Conservation (phyloP, 176 grass and related monocot genomes). For the Oropetium thomaeum region DNA sequence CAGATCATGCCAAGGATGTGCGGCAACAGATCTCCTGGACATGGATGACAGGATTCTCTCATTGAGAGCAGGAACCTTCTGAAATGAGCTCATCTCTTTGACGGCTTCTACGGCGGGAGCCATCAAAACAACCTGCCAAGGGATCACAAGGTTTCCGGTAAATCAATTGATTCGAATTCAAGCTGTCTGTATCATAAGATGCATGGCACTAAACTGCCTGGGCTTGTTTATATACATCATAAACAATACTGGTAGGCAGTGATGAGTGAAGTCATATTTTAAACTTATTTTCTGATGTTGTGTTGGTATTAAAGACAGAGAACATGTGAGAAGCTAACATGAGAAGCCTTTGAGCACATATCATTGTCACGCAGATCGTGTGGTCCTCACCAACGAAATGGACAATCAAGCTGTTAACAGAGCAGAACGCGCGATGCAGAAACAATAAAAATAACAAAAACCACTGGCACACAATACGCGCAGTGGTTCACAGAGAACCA, state of each 20-base stretch:
- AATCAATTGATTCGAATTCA: neutral
- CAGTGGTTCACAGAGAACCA: no score
- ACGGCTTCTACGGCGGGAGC: slow-evolving; percentile 55
- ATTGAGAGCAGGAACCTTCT: slow-evolving; percentile 57
- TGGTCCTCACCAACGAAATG: neutral
- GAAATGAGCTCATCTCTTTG: slow-evolving; percentile 4
- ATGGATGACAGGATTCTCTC: slow-evolving; percentile 85
- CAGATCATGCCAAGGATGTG: slow-evolving; percentile 98
- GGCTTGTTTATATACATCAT: neutral
- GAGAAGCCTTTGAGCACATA: neutral
- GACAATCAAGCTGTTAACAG: neutral
- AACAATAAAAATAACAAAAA: neutral
- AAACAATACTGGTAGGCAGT: neutral
- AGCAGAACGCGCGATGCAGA: neutral
- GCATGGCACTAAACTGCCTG: no score
- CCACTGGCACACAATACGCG: neutral
- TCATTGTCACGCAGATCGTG: neutral
- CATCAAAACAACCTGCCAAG: slow-evolving; percentile 50
- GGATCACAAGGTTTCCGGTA: neutral
- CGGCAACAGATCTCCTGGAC: slow-evolving; percentile 72
- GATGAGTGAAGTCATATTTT: neutral
- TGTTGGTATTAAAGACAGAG: neutral
- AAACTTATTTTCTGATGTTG: no score
- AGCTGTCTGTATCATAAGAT: no score
- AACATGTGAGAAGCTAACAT: neutral